Evolutionary conservation across 352 stramenopile genomes (phyloP).

Genomic region (Globisporangium solare): DNA sequence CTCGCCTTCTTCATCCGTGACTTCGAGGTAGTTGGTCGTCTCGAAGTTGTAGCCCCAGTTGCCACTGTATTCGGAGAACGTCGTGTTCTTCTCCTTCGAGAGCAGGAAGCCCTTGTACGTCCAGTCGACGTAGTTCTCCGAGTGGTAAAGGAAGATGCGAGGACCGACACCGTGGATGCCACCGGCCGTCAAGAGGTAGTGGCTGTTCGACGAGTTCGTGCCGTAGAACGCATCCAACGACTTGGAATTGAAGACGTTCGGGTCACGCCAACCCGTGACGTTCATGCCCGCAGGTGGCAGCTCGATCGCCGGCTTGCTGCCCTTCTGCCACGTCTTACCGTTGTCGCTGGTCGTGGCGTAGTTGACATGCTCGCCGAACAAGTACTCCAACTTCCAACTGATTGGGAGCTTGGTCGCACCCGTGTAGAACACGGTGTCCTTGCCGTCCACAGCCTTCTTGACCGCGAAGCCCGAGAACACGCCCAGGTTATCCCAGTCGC

Average conservation of each 20-base stretch:
- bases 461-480: slow-evolving; percentile 72
- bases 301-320: slow-evolving; percentile 40
- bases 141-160: slow-evolving; percentile 64
- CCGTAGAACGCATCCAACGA: slow-evolving; percentile 39
- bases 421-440: slow-evolving; percentile 57
- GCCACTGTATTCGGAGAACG: slow-evolving; percentile 48
- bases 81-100: slow-evolving; percentile 54
- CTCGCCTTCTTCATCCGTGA: slow-evolving; percentile 49
- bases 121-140: slow-evolving; percentile 56
- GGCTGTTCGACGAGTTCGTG: slow-evolving; percentile 23
- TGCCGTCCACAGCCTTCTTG: slow-evolving; percentile 50
- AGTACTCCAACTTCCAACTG: slow-evolving; percentile 35
- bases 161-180: slow-evolving; percentile 47
- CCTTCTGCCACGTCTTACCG: slow-evolving; percentile 62
- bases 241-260: slow-evolving; percentile 53
- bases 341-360: slow-evolving; percentile 55
- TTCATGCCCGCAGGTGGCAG: slow-evolving; percentile 39
- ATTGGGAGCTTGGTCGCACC: slow-evolving; percentile 25
- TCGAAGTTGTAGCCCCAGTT: slow-evolving; percentile 69
- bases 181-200: slow-evolving; percentile 54
- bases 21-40: slow-evolving; percentile 57
- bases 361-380: slow-evolving; percentile 64
- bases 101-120: slow-evolving; percentile 63
- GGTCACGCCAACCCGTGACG: slow-evolving; percentile 64
- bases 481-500: slow-evolving; percentile 67